Percentiles rank a stretch among this genome's conserved stretches.
Conservation (phyloP, 352 stramenopile species). For the Achlya hypogyna region DNA sequence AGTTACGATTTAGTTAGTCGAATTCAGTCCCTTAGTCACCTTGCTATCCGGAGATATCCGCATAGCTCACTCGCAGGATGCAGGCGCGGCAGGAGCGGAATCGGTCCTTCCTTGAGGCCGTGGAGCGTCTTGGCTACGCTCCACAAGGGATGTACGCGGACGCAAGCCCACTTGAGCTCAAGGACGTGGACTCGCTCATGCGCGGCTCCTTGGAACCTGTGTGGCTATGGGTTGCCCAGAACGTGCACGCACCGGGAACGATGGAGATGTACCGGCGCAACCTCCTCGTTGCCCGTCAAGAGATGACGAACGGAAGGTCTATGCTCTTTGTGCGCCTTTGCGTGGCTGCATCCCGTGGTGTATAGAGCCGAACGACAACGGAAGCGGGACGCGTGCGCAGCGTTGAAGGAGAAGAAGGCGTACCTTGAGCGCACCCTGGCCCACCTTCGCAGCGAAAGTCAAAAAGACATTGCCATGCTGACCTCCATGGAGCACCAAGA, state of each 20-base stretch:
- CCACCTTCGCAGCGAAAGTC: background rate
- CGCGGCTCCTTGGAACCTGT: background rate
- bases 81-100: background rate
- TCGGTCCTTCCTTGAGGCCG: slow-evolving; percentile 2
- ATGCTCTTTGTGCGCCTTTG: background rate
- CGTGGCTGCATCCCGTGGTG: background rate
- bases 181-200: slow-evolving; percentile 15
- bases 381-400: background rate
- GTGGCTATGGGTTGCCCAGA: slow-evolving; percentile 9
- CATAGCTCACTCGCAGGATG: background rate
- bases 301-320: background rate
- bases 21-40: no score
- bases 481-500: background rate
- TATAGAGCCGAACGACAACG: background rate
- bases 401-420: slow-evolving; percentile 7
- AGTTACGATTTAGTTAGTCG: no score
- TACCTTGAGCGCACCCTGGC: background rate
- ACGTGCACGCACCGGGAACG: background rate
- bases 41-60: background rate
- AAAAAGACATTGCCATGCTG: background rate
- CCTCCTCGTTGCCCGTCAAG: background rate
- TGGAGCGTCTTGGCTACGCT: slow-evolving; percentile 6
- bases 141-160: background rate
- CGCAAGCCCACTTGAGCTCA: background rate
- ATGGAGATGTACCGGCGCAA: slow-evolving; percentile 14